Evolutionary conservation across 257 asterid genomes (phyloP), one percentile per base, ranked within the genome.

Genomic region (Solanum sejunctum): DNA sequence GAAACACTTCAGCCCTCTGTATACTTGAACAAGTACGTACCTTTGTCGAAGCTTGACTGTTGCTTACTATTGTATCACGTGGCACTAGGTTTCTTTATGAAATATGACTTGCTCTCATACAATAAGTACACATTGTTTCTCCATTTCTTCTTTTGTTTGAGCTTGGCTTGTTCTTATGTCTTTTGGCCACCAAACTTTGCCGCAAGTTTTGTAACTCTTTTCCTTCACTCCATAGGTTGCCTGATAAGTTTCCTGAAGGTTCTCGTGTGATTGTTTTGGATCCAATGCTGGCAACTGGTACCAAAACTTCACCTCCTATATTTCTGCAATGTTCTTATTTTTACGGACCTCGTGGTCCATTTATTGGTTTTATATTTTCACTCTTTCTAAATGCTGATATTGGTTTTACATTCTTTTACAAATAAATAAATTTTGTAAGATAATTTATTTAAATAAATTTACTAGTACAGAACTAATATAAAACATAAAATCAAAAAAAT

Each of bases 211-310:
- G 43, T 52, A 39, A 67, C 85, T n/a, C 41, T 13, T 47, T 83
- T 36, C 17, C 20, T 51, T 58, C 51, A 64, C 58, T 58, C 85
- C 41, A 67, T 88, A 97, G 99, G 93, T 93, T 97, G 90, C 99
- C 99, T 23, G 90, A 93, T 84, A 92, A 89, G 86, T 94, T 97
- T 89, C 93, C 98, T 20, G 97, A 92, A 90, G 97, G 95, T 85
- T 91, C 98, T 82, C 92, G 92, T 86, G 97, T 95, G 49, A 90
- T 97, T 75, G 91, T 97, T 47, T 90, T 97, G 6, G 99, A 97
- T 89, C 99, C 99, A 85, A 97, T 97, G 99, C 96, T 97, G 26
- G 99, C 98, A 86, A 97, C 99, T 89, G 99, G 99, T 96, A 88
- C 20, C 57, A 64, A 78, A 63, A 26, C 71, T 39, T 70, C 12